phyloP scores from a whole-genome alignment of 805 yeast species.

The Yarrowia sp. region DNA sequence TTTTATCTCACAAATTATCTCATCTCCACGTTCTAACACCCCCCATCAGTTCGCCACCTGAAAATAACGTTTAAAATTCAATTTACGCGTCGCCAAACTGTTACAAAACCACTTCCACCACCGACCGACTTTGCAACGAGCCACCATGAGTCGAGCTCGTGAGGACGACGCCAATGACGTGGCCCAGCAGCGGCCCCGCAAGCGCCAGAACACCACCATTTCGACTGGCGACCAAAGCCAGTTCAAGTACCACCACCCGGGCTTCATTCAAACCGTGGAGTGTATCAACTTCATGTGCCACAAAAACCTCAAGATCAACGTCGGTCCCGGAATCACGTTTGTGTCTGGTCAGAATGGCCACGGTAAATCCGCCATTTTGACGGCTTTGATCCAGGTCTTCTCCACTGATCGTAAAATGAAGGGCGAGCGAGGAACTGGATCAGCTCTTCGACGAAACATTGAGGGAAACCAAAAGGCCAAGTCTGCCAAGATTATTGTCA shows the following conservation, averaged over 20 bases:
- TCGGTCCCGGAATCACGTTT: slow-evolving; percentile 83
- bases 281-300: slow-evolving; percentile 45
- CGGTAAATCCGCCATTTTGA: slow-evolving; percentile 87
- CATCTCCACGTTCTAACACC: too few relatives aligned
- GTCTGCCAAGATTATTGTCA: slow-evolving; percentile 70
- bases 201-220: slow-evolving; percentile 22
- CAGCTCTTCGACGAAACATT: slow-evolving; percentile 69
- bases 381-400: slow-evolving; percentile 80
- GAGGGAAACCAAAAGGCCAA: slow-evolving; percentile 78
- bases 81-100: slow-evolving; percentile 16
- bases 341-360: slow-evolving; percentile 91
- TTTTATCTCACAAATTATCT: too few relatives aligned
- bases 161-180: neutral
- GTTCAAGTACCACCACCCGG: slow-evolving; percentile 25
- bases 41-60: too few relatives aligned
- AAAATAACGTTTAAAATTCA: too few relatives aligned
- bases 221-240: neutral
- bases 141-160: slow-evolving; percentile 24
- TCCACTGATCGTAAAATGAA: slow-evolving; percentile 87
- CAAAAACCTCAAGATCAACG: slow-evolving; percentile 64
- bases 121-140: neutral
- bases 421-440: slow-evolving; percentile 64
- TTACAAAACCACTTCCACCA: neutral
- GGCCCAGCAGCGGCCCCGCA: neutral
- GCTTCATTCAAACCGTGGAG: slow-evolving; percentile 31